Evolutionary conservation across 352 stramenopile species (phyloP).

Genomic region (Halophytophthora polymorphica): DNA sequence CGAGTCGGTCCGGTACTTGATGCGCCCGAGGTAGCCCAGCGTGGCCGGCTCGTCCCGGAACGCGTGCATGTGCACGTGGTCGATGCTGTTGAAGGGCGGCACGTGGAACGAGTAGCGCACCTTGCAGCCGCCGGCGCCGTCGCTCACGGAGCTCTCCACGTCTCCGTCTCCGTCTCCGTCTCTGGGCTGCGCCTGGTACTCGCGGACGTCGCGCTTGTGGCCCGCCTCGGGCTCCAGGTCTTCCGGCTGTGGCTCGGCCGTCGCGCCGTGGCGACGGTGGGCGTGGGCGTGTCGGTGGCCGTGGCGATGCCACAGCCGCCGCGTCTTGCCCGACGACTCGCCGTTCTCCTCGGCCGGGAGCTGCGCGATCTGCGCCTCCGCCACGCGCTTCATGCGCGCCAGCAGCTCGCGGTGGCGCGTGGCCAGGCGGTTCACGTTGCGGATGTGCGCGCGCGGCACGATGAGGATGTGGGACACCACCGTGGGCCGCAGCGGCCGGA

Average conservation of each 20-base stretch:
- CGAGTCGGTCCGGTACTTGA: conserved; percentile 83
- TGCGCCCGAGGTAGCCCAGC: conserved; percentile 51
- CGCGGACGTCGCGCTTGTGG: conserved; percentile 1
- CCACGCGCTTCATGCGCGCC: conserved; percentile 60
- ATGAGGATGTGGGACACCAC: conserved; percentile 75
- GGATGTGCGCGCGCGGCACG: conserved; percentile 73
- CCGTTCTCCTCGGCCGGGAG: not conserved
- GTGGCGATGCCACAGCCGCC: too few species aligned
- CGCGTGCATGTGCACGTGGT: conserved; percentile 87
- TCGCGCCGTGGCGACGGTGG: not conserved
- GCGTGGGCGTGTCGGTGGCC: too few species aligned
- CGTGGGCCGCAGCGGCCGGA: conserved; percentile 70
- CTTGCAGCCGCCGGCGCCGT: conserved; percentile 9
- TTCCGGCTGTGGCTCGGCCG: not conserved
- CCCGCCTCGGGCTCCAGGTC: conserved; percentile 10
- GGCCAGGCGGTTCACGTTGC: conserved; percentile 72
- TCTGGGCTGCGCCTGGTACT: not conserved
- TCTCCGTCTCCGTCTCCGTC: conserved; percentile 6
- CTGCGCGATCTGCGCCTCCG: conserved; percentile 37
- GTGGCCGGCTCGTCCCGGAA: conserved; percentile 42
- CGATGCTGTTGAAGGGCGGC: conserved; percentile 85
- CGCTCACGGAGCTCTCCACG: conserved; percentile 13
- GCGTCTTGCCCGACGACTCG: not conserved
- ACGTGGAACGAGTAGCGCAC: conserved; percentile 61
- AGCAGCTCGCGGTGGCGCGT: conserved; percentile 48